phyloP scores from a whole-genome alignment of 768 basidiomycete species.

The Candolleomyces eurysporus region DNA sequence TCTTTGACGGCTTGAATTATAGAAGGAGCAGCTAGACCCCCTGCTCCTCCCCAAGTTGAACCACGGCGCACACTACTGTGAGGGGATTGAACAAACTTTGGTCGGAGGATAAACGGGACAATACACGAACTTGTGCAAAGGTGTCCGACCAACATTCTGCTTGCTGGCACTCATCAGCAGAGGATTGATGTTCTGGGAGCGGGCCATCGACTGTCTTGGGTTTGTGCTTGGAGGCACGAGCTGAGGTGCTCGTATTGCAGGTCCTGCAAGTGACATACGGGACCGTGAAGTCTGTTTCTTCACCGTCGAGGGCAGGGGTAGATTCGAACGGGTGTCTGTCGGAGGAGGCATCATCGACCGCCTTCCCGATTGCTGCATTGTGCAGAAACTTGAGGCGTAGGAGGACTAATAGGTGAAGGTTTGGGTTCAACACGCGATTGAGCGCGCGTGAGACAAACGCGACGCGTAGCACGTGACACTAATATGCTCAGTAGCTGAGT shows the following conservation, averaged over 20 bases:
- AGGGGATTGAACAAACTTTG: neutral
- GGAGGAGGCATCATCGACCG: conserved; percentile 59
- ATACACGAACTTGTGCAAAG: conserved; percentile 59
- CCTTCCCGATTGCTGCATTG: conserved; percentile 47
- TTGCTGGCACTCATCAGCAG: conserved; percentile 70
- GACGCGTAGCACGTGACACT: conserved; percentile 19
- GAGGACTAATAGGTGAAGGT: neutral
- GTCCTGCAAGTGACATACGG: conserved; percentile 73
- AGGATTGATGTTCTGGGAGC: conserved; percentile 68
- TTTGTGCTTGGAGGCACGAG: conserved; percentile 45
- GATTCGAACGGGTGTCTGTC: conserved; percentile 55
- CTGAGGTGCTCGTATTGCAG: conserved; percentile 61
- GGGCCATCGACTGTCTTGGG: conserved; percentile 65
- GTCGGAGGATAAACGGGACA: neutral
- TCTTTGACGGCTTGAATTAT: conserved; percentile 66
- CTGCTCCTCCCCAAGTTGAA: conserved; percentile 67
- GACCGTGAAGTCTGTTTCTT: conserved; percentile 64
- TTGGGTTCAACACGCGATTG: neutral
- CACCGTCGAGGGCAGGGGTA: conserved; percentile 72
- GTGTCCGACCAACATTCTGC: conserved; percentile 67
- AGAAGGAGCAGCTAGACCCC: conserved; percentile 45
- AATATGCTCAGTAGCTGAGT: too few species aligned
- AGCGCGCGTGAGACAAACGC: conserved; percentile 26
- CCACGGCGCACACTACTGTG: conserved; percentile 68
- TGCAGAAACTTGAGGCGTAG: conserved; percentile 10